Base-by-base conservation (phyloP, 2,329 filamentous ascomycete genomes). In the Calonectria naviculata region DNA sequence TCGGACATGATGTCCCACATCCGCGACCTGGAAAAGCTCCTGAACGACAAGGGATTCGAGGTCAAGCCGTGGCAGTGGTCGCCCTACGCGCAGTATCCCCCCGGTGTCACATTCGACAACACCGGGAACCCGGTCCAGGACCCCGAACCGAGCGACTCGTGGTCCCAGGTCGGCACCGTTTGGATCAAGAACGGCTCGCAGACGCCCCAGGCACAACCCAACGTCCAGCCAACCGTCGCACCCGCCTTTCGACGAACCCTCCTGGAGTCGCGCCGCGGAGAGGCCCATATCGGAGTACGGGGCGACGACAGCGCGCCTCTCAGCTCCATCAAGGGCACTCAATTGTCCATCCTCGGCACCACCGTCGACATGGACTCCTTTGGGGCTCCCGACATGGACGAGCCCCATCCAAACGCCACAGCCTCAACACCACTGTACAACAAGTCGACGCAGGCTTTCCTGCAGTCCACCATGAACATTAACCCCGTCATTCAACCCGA, bases 281-380 rank as follows among this genome's bases (percentile, higher is more conserved):
- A 93, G 78, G 91, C 89, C 78, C 93, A 93, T 74, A 86, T 94
- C 5, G 93, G 93, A 42, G 90, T 90, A 21, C 89, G 88, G 3
- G 87, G 88, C 8, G 90, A 92, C 66, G 90, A 92, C 67, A 90
- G 89, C 75, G 89, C 89, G 10, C 90, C 91, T 62, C 83, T 95
- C 42, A 94, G 91, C 81, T 92, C 93, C 9, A 93, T 95, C 78
- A 92, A 92, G 77, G 94, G 93, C 56, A 95, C 93, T 0, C 91
- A 90, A 10, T 85, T 97, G n/a, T 92, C 93, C 1, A 90, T 97
- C 65, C 90, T 97, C 47, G 94, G 94, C 38, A 93, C 93, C 75
- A 92, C 93, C 54, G 93, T 97, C 77, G 93, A 97, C 81, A 89
- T 96, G 47, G 91, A 93, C 15, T 90, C 92, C 52, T 95, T 94